Evolutionary conservation across 2,329 filamentous ascomycete genomes (phyloP), one percentile per base, ranked within the genome.

Genomic region (Penicillium sp.): DNA sequence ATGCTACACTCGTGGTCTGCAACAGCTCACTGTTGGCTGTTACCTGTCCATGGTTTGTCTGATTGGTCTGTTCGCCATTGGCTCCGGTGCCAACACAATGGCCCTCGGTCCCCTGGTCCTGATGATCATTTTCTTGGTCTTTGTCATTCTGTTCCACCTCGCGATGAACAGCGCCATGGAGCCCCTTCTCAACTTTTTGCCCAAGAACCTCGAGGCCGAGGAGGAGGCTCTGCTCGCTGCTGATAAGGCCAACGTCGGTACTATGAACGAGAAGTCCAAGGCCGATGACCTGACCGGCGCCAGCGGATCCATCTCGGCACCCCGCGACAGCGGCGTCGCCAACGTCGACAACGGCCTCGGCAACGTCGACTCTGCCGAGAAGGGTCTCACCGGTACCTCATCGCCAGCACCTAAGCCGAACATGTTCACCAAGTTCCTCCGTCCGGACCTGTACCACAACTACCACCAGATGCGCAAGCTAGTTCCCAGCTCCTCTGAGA

Each of bases 11-110:
- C 88, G 88, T n/a, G 92, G 90, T 1, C 79, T 97, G 50, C 88
- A 95, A 71, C 92, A 97, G 56, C 84, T 95, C 46, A 85, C 93
- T 29, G 86, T 88, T 1, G 92, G 93, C 22, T 79, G 95, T 48
- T 97, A 97, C 71, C 81, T 97, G 35, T 85, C 88, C 1, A 86
- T 94, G 61, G 76, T 93, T 31, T 94, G 90, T 72, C 80, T 97
- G 69, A 88, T 96, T 62, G 92, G 92, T 48, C 81, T 97, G 2
- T 92, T 97, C 65, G 88, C 83, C 50, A 85, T 93, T 49, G 85
- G 84, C 7, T 76, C 80, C 1, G 84, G 85, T 8, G 85, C 81
- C 31, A 81, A 90, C 45, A 83, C 81, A 2, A 77, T 80, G 1
- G 82, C 86, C 0, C 77, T 87, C 18, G 88, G 86, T 0, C 89